Evolutionary conservation across 2,329 filamentous ascomycete species (phyloP).

Genomic region (Aspergillus clavatus): DNA sequence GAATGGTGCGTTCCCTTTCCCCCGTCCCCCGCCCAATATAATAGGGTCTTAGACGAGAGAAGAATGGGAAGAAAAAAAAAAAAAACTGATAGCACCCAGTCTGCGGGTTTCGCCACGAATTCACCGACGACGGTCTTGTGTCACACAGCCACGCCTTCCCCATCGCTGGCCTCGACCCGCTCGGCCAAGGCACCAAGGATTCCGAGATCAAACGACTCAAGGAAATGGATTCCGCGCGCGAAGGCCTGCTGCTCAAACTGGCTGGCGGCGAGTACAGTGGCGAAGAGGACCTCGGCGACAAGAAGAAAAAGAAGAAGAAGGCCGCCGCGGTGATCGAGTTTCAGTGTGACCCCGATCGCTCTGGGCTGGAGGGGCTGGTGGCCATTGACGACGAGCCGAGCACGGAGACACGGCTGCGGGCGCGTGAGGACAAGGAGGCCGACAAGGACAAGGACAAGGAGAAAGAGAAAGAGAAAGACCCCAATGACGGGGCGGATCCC

Average conservation of each 20-base stretch:
- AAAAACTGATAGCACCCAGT: slow-evolving; percentile 46
- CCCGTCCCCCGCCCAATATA: no score
- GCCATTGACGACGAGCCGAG: slow-evolving; percentile 19
- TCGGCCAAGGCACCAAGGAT: slow-evolving; percentile 49
- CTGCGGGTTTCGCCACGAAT: slow-evolving; percentile 65
- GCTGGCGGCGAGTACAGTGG: slow-evolving; percentile 54
- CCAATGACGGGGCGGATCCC: slow-evolving; percentile 19
- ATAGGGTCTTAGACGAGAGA: no score
- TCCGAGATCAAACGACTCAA: slow-evolving; percentile 63
- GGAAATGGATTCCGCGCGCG: slow-evolving; percentile 59
- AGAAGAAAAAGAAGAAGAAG: slow-evolving; percentile 54
- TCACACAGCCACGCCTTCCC: slow-evolving; percentile 58
- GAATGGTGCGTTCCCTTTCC: slow-evolving; percentile 27
- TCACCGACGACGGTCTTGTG: slow-evolving; percentile 46
- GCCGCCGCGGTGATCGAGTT: slow-evolving; percentile 71
- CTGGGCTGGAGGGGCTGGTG: slow-evolving; percentile 60
- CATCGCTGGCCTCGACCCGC: slow-evolving; percentile 67
- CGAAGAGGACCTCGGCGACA: no score
- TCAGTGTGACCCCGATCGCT: slow-evolving; percentile 67
- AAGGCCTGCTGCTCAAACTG: slow-evolving; percentile 68
- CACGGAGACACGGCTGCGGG: slow-evolving; percentile 19
- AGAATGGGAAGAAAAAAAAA: background rate
- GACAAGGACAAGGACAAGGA: slow-evolving; percentile 11
- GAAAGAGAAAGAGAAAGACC: slow-evolving; percentile 20
- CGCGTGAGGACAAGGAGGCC: slow-evolving; percentile 13